Evolutionary conservation across 495 filamentous ascomycete species (phyloP).

Genomic region (Chaetomium fimeti): DNA sequence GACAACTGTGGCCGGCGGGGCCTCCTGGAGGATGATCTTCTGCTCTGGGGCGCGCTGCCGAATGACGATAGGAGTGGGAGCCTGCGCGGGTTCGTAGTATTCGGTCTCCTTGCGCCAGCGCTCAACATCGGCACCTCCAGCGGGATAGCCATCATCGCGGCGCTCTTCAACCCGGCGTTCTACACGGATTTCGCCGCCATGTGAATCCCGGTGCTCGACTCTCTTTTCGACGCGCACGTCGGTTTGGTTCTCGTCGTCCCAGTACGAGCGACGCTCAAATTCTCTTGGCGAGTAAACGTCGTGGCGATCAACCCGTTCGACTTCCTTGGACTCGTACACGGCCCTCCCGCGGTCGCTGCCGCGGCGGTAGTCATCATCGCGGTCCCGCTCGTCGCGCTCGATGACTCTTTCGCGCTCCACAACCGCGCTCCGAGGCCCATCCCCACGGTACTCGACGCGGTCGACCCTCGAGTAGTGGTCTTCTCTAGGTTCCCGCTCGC

Average conservation of each 20-base stretch:
- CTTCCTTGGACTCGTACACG: slow-evolving; percentile 43
- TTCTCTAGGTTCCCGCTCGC: slow-evolving; percentile 50
- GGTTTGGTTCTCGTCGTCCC: slow-evolving; percentile 41
- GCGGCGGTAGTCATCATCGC: slow-evolving; percentile 31
- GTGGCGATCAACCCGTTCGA: slow-evolving; percentile 36
- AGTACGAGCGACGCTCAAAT: slow-evolving; percentile 44
- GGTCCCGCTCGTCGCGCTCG: slow-evolving; percentile 38
- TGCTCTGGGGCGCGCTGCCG: slow-evolving; percentile 61
- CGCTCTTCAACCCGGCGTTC: slow-evolving; percentile 50
- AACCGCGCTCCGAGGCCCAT: slow-evolving; percentile 39
- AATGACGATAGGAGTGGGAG: slow-evolving; percentile 64
- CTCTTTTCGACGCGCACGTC: slow-evolving; percentile 48
- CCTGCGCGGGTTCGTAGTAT: slow-evolving; percentile 57
- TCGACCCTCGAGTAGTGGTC: slow-evolving; percentile 35
- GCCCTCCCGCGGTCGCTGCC: slow-evolving; percentile 33
- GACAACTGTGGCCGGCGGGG: slow-evolving; percentile 66
- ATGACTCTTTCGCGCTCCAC: slow-evolving; percentile 35
- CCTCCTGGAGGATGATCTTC: slow-evolving; percentile 72
- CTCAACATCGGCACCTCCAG: slow-evolving; percentile 52
- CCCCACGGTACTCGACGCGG: slow-evolving; percentile 32
- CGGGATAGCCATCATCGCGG: slow-evolving; percentile 37
- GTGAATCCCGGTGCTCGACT: slow-evolving; percentile 41
- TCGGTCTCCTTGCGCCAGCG: slow-evolving; percentile 67
- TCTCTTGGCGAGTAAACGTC: slow-evolving; percentile 26
- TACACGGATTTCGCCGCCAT: slow-evolving; percentile 46